Percentiles rank a stretch among this genome's conserved stretches.
These are phyloP conservation scores for Pythium phragmiticola DNA, from an alignment of 352 stramenopile species.

Conservation along the genomic window DNA sequence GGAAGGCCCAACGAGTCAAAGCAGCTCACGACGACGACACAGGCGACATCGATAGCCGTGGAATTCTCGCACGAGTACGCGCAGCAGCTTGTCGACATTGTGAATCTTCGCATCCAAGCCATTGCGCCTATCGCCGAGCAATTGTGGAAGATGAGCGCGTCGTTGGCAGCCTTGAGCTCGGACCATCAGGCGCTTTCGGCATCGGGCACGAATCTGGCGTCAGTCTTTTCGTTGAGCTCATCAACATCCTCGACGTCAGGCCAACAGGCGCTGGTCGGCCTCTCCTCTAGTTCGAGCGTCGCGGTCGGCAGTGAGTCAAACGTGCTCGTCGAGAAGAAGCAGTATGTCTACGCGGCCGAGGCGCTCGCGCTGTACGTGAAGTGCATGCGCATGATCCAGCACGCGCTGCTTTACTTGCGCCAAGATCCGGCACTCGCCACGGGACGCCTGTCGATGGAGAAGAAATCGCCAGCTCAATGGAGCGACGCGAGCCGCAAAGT, in stretches of 20 bases:
- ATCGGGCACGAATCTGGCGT: conserved; percentile 45
- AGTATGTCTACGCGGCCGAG: conserved; percentile 61
- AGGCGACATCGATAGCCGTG: conserved; percentile 14
- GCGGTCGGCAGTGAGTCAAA: conserved; percentile 35
- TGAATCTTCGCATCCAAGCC: conserved; percentile 56
- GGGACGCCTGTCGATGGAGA: conserved; percentile 22
- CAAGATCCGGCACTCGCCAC: conserved; percentile 36
- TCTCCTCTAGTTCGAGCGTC: conserved; percentile 32
- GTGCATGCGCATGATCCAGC: conserved; percentile 64
- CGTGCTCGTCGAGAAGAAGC: conserved; percentile 38
- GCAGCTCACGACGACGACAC: neutral
- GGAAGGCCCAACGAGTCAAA: neutral
- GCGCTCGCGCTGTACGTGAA: conserved; percentile 67
- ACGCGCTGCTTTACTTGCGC: conserved; percentile 59
- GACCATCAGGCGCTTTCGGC: conserved; percentile 24
- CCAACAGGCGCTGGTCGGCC: conserved; percentile 30
- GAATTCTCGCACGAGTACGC: conserved; percentile 43
- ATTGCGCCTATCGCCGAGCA: conserved; percentile 65
- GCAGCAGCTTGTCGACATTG: conserved; percentile 66
- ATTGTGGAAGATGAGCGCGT: conserved; percentile 49
- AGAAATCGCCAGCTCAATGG: conserved; percentile 27
- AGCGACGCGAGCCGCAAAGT: conserved; percentile 55
- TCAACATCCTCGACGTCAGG: conserved; percentile 45
- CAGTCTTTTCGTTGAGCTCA: conserved; percentile 56
- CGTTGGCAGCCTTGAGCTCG: conserved; percentile 8